Evolutionary conservation across 2,329 filamentous ascomycete species (phyloP).

Genomic region (Xylariaceae sp.): DNA sequence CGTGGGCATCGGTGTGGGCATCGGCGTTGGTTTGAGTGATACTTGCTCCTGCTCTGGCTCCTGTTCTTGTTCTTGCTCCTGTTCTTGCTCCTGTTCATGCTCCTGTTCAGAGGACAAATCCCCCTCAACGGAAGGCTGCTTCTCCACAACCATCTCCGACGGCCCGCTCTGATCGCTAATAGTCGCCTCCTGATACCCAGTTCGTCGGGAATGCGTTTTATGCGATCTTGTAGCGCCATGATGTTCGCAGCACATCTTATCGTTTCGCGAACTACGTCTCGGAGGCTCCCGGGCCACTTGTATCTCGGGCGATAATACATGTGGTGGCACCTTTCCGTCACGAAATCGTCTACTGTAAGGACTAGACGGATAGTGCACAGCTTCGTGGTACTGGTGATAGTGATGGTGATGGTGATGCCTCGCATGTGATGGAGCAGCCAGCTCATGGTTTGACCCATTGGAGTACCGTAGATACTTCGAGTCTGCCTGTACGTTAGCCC

Average conservation of each 20-base stretch:
- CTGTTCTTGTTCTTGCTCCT: too few relatives aligned
- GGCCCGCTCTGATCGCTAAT: constrained; percentile 1
- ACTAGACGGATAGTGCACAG: not conserved
- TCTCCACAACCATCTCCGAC: constrained; percentile 7
- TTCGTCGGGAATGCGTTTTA: not conserved
- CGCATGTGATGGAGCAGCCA: not conserved
- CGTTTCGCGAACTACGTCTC: not conserved
- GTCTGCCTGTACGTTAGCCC: not conserved
- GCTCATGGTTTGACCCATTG: not conserved
- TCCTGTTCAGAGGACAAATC: too few relatives aligned
- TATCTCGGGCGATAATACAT: not conserved
- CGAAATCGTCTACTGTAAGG: not conserved
- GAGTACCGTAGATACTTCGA: not conserved
- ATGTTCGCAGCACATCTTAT: not conserved
- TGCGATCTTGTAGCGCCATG: not conserved
- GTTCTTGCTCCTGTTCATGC: too few relatives aligned
- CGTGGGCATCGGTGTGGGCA: not conserved
- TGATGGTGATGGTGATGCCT: not conserved
- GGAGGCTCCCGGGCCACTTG: not conserved
- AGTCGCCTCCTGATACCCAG: not conserved
- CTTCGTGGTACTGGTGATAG: not conserved
- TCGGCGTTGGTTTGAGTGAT: too few relatives aligned
- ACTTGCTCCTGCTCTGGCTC: too few relatives aligned
- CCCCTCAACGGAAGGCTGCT: not conserved
- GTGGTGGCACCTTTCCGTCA: not conserved